Base-by-base conservation (phyloP, 2,329 filamentous ascomycete species). In the Ustilaginoidea virens region DNA sequence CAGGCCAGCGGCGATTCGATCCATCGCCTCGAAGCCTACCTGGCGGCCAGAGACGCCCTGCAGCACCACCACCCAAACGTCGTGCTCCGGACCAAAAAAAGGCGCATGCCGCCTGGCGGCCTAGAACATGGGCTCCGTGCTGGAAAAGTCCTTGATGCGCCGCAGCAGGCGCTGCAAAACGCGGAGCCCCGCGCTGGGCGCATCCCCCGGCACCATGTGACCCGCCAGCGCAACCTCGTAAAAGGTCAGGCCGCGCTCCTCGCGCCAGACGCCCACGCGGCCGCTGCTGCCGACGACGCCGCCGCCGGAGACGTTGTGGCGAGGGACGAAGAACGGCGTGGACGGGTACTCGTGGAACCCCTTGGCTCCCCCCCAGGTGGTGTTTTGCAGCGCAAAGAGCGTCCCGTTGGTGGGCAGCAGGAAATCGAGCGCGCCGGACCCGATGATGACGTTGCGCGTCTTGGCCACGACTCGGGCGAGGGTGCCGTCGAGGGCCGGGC, bases 91-190 rank as follows among this genome's bases (percentile, higher is more conserved):
- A n/a, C n/a, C n/a, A n/a, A n/a, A n/a, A n/a, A n/a, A n/a, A n/a
- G n/a, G n/a, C n/a, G n/a, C n/a, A n/a, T n/a, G n/a, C n/a, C n/a
- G n/a, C n/a, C n/a, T n/a, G n/a, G n/a, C n/a, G n/a, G n/a, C n/a
- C n/a, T n/a, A n/a, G n/a, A n/a, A n/a, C n/a, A n/a, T n/a, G n/a
- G 57, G 43, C 10, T 30, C 44, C 2, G 46, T 55, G 9, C 52
- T 51, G 8, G 43, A 54, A 38, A 81, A 44, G 35, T 58, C 68
- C 5, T 67, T 54, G 7, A 85, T 70, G 21, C 79, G 58, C 1
- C 81, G 81, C 2, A 92, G 59, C 40, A 90, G 48, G 42, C 78
- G 76, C 59, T 90, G 80, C 14, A 90, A 47, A 33, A 80, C 74
- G 18, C 80, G 58, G 45, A 80, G 82, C 0, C 74, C 66, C 0